These are phyloP conservation scores for Begonia peltatifolia DNA, from an alignment of 306 rosid genomes.

Conservation along the genomic window DNA sequence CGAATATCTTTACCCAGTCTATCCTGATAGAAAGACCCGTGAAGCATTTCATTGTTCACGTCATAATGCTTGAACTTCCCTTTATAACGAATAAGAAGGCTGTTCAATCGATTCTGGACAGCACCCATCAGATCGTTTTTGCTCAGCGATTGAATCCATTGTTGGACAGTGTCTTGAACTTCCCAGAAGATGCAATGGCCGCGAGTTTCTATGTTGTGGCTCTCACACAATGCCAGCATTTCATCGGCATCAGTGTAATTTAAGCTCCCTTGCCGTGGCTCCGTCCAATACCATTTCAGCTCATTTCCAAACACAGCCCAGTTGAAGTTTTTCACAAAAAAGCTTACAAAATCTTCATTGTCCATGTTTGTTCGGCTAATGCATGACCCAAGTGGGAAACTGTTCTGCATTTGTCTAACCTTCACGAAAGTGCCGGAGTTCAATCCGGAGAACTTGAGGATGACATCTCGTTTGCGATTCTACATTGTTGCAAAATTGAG, in stretches of 20 bases:
- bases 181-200: conserved; percentile 98
- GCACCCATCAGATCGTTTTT: conserved; percentile 49
- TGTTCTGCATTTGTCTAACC: conserved; percentile 48
- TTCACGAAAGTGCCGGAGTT: conserved; percentile 32
- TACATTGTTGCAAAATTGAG: conserved; percentile 13
- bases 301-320: conserved; percentile 98
- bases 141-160: conserved; percentile 50
- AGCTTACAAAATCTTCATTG: conserved; percentile 73
- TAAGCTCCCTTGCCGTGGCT: conserved; percentile 60
- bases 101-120: conserved; percentile 53
- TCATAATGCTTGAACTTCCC: conserved; percentile 79
- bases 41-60: conserved; percentile 91
- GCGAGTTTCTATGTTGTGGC: conserved; percentile 47
- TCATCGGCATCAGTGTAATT: conserved; percentile 85
- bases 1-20: conserved; percentile 58
- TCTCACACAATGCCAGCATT: conserved; percentile 46
- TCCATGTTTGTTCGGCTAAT: conserved; percentile 66
- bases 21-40: conserved; percentile 71
- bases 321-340: conserved; percentile 64
- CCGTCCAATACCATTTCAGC: conserved; percentile 96
- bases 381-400: conserved; percentile 83
- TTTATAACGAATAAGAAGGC: conserved; percentile 56
- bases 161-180: conserved; percentile 52
- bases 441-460: conserved; percentile 56
- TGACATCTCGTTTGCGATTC: conserved; percentile 74